Evolutionary conservation across 768 basidiomycete genomes (phyloP).

Genomic region (Terana coerulea): DNA sequence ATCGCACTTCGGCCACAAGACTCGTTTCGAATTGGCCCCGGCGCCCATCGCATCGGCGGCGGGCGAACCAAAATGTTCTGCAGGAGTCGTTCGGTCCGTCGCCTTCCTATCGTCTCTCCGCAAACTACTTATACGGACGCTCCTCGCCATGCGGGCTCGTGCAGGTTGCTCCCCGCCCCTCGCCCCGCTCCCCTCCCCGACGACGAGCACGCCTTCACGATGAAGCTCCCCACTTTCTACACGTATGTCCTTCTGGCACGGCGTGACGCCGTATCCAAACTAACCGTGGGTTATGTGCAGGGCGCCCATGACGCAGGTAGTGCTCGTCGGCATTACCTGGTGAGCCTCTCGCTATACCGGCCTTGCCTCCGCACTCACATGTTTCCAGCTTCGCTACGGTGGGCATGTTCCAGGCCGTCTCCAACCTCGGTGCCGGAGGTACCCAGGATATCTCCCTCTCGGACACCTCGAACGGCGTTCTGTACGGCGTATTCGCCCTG

Average conservation of each 20-base stretch:
- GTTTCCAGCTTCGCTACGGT: constrained; percentile 30
- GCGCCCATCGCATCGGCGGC: constrained; percentile 2
- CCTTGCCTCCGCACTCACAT: background rate
- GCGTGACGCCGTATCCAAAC: background rate
- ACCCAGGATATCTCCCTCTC: constrained; percentile 35
- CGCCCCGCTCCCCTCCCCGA: background rate
- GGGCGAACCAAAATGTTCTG: background rate
- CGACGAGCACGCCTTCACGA: background rate
- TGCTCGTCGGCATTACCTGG: constrained; percentile 34
- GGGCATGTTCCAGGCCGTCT: constrained; percentile 38
- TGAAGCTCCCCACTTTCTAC: constrained; percentile 24
- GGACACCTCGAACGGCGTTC: constrained; percentile 37
- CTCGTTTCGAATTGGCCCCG: background rate
- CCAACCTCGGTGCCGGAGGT: constrained; percentile 37
- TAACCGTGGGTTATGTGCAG: constrained; percentile 6
- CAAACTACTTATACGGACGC: background rate
- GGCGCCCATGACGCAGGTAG: constrained; percentile 31
- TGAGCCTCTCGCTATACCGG: constrained; percentile 10
- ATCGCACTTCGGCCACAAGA: background rate
- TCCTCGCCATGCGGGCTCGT: background rate
- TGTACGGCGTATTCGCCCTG: constrained; percentile 41
- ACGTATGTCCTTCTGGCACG: constrained; percentile 18
- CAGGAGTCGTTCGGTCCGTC: constrained; percentile 6
- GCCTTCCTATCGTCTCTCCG: background rate
- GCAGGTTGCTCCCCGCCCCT: background rate